Conservation (phyloP, 176 grass and related monocot genomes). For the Rhynchospora pubera region DNA sequence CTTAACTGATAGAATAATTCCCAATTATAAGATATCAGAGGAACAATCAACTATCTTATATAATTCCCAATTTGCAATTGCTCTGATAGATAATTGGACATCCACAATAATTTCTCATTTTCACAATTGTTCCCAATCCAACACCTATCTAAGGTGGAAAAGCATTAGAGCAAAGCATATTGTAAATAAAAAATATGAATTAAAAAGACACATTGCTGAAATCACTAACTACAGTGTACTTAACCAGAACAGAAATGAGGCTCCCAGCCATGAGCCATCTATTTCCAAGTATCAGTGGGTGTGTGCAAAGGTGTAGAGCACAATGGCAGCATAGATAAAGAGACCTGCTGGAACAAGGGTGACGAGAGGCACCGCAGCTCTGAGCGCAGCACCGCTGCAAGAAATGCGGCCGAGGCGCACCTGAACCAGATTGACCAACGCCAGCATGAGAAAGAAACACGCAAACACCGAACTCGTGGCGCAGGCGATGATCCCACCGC, state of each 20-base stretch:
- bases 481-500: conserved; percentile 57
- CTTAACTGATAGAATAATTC: too few species aligned
- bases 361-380: conserved; percentile 58
- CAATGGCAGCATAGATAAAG: conserved; percentile 63
- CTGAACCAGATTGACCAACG: conserved; percentile 82
- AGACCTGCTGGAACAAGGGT: conserved; percentile 65
- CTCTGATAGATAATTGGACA: neutral
- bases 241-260: neutral
- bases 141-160: neutral
- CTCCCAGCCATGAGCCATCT: too few species aligned
- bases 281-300: neutral
- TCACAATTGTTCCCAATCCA: neutral
- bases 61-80: neutral
- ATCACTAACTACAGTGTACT: neutral
- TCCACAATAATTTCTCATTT: neutral
- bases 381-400: conserved; percentile 45
- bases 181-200: neutral
- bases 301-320: conserved; percentile 63
- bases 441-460: conserved; percentile 75
- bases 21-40: too few species aligned
- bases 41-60: neutral
- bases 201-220: neutral
- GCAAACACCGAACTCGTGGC: conserved; percentile 56
- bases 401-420: conserved; percentile 67
- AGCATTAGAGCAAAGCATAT: neutral